phyloP scores from a whole-genome alignment of 352 stramenopile species.

The Phytophthora cajani region DNA sequence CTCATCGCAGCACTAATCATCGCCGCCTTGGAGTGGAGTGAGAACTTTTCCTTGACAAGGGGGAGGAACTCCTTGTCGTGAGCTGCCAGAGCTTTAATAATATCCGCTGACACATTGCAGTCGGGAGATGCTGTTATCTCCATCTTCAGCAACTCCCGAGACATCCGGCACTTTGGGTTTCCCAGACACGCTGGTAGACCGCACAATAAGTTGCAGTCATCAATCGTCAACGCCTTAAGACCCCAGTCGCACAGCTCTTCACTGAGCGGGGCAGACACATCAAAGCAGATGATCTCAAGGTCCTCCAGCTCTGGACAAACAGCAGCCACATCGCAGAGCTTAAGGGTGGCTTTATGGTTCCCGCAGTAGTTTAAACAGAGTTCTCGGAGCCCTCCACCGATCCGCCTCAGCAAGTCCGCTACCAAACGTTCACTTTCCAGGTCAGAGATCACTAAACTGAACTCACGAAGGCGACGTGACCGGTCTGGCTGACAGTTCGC shows the following conservation, averaged over 20 bases:
- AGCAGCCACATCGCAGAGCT: constrained; percentile 2
- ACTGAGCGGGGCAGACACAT: not conserved
- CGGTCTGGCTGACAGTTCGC: not conserved
- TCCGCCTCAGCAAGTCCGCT: not conserved
- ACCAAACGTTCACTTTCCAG: not conserved
- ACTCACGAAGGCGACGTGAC: not conserved
- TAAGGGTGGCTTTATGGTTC: not conserved
- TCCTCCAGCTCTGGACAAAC: not conserved
- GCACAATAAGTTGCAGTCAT: not conserved
- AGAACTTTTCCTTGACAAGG: constrained; percentile 5
- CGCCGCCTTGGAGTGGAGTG: not conserved
- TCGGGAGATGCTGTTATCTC: not conserved
- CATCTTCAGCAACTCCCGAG: constrained; percentile 1
- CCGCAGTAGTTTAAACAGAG: constrained; percentile 2
- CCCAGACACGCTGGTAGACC: not conserved
- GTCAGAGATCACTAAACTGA: not conserved
- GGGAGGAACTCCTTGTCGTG: not conserved
- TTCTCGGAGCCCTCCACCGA: not conserved
- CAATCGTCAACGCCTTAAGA: not conserved
- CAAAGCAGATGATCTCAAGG: not conserved
- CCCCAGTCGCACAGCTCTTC: not conserved
- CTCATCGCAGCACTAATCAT: not conserved
- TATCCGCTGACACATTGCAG: not conserved
- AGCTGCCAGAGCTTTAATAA: not conserved
- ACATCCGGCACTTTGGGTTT: constrained; percentile 1